These are phyloP conservation scores for Xerocomellus dryophilus DNA, from an alignment of 768 basidiomycete genomes.

Conservation along the genomic window DNA sequence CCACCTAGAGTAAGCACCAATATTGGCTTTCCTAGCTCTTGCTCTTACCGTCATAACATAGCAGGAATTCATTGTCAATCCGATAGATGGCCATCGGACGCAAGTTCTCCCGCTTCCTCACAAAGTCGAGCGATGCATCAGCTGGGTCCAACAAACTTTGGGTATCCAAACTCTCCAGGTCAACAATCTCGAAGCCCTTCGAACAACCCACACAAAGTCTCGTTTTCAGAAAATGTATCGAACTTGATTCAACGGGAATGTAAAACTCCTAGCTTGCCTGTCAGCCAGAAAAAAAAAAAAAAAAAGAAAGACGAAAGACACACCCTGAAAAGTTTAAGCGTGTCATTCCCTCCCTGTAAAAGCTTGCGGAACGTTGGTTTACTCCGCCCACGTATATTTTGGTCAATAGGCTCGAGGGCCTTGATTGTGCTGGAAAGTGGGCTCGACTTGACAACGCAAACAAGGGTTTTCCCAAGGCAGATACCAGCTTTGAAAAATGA, in stretches of 20 bases:
- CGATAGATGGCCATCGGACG: slow-evolving; percentile 96
- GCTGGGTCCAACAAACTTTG: slow-evolving; percentile 93
- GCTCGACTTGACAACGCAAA: slow-evolving; percentile 96
- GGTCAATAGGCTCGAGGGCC: slow-evolving; percentile 93
- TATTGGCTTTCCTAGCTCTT: neutral
- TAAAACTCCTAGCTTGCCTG: slow-evolving; percentile 79
- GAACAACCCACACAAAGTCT: slow-evolving; percentile 96
- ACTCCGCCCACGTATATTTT: slow-evolving; percentile 68
- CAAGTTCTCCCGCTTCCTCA: slow-evolving; percentile 82
- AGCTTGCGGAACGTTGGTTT: slow-evolving; percentile 95
- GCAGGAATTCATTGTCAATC: slow-evolving; percentile 91
- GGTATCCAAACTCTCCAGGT: slow-evolving; percentile 94
- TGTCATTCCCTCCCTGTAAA: slow-evolving; percentile 92
- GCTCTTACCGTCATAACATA: slow-evolving; percentile 92
- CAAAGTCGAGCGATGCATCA: slow-evolving; percentile 90
- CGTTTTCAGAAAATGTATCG: slow-evolving; percentile 96
- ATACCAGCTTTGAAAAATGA: slow-evolving; percentile 97
- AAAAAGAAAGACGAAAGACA: slow-evolving; percentile 8
- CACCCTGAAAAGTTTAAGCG: slow-evolving; percentile 87
- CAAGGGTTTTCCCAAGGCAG: slow-evolving; percentile 86
- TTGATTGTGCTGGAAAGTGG: slow-evolving; percentile 97
- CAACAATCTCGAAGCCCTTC: slow-evolving; percentile 97
- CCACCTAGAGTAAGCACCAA: slow-evolving; percentile 5
- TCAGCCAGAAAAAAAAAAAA: neutral
- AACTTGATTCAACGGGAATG: slow-evolving; percentile 95